Evolutionary conservation across 2,329 filamentous ascomycete genomes (phyloP), one percentile per base, ranked within the genome.

Genomic region (Aspergillus candidus): DNA sequence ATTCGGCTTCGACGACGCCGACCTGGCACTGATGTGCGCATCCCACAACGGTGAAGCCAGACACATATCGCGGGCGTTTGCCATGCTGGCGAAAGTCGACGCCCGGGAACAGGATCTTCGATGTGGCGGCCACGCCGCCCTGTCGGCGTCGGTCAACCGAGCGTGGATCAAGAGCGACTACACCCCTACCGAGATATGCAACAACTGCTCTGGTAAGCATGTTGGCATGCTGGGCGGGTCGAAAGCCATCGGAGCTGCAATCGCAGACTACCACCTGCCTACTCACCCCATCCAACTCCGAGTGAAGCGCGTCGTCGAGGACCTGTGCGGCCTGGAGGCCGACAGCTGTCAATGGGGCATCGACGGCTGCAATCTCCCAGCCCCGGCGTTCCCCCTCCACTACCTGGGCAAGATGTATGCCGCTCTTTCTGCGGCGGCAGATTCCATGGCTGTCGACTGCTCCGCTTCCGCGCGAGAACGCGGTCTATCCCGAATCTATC

Each of bases 151-250:
- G 0, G 60, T 73, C 4, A 68, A 72, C 43, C 53, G 55, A 0
- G 46, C 37, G 0, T 75, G 72, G 72, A 65, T 70, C 38, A 67
- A 58, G 41, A 41, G 41, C 0, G 70, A 60, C 2, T 69, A 66
- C 35, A 53, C 44, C 0, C 71, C 72, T 0, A 68, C 65, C 0
- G 56, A 57, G 0, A 53, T 73, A 0, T 65, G 60, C 38, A 75
- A 69, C 40, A 74, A 74, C 45, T 76, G 72, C 47, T 74, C 72
- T 0, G 73, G 72, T 1, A 76, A 76, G 33, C 72, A 76, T 49
- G 67, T 60, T 3, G 72, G 68, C 1, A 75, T 75, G 71, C 52
- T 75, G 15, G 71, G 66, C 1, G 73, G 66, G 1, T 61, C 71
- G 0, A 61, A 56, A 22, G 62, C 65, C 0, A 40, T 75, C 0